A percentile compares a stretch with the other conserved stretches of the same genome.
phyloP scores from a whole-genome alignment of 179 eudicot species.

The Spinacia oleracea region DNA sequence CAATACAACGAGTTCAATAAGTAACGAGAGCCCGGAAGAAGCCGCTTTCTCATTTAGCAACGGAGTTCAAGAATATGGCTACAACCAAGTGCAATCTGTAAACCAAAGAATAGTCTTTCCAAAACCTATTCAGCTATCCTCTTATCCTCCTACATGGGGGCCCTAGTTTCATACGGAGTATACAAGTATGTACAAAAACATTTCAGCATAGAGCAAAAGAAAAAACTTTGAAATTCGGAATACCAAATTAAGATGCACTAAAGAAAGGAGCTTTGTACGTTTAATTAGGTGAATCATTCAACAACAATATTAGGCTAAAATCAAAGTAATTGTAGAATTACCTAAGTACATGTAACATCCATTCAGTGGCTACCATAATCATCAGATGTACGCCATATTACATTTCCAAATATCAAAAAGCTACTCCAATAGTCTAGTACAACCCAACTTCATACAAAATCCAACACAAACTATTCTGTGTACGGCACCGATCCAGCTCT shows the following conservation, averaged over 20 bases:
- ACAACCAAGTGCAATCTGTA: neutral
- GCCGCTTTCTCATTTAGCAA: no score
- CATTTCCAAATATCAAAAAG: neutral
- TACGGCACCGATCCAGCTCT: neutral
- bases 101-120: no score
- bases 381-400: neutral
- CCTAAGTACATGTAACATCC: conserved; percentile 1
- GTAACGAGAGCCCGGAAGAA: no score
- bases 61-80: neutral
- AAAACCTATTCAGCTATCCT: no score
- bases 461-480: neutral
- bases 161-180: no score
- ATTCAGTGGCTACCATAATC: neutral
- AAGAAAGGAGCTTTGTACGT: neutral
- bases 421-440: neutral
- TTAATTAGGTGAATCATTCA: neutral
- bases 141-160: no score
- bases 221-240: no score
- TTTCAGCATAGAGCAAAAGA: no score
- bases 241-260: neutral
- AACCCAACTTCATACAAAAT: neutral
- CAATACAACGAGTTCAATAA: neutral
- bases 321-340: neutral
- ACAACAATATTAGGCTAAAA: neutral
- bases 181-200: no score